phyloP scores from a whole-genome alignment of 768 basidiomycete genomes.

The Suillus subluteus region DNA sequence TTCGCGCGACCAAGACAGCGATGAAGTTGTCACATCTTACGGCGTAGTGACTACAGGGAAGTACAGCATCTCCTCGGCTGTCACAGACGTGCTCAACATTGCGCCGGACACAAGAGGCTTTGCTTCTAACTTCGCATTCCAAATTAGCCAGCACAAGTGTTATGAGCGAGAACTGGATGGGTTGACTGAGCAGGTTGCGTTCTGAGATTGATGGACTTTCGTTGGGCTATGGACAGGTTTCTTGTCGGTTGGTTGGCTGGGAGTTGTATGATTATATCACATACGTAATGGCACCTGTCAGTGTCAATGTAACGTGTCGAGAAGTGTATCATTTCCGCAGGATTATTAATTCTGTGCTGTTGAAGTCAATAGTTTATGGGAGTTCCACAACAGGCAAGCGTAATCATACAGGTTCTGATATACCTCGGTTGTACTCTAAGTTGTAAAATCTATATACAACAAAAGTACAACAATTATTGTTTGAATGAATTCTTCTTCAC shows the following conservation, averaged over 20 bases:
- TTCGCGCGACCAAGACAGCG: constrained; percentile 28
- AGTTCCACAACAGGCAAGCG: background rate
- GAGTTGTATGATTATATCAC: background rate
- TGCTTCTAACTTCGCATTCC: constrained; percentile 58
- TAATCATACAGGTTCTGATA: background rate
- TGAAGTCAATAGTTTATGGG: background rate
- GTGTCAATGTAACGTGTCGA: background rate
- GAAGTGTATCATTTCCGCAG: background rate
- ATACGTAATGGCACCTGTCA: background rate
- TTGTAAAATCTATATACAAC: background rate
- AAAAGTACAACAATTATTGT: background rate
- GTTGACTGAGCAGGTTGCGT: constrained; percentile 54
- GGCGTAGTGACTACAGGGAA: constrained; percentile 67
- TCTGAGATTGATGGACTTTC: constrained; percentile 24
- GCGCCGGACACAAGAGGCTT: constrained; percentile 54
- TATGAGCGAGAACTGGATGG: constrained; percentile 65
- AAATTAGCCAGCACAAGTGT: constrained; percentile 69
- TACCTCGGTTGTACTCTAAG: background rate
- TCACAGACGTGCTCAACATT: constrained; percentile 47
- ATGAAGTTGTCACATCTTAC: constrained; percentile 54
- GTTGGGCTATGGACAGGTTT: background rate
- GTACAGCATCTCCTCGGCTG: constrained; percentile 42
- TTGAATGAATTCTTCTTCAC: background rate
- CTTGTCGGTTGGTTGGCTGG: background rate
- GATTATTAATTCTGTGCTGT: background rate